Evolutionary conservation across 352 stramenopile species (phyloP).

Genomic region (Phytophthora sp.): DNA sequence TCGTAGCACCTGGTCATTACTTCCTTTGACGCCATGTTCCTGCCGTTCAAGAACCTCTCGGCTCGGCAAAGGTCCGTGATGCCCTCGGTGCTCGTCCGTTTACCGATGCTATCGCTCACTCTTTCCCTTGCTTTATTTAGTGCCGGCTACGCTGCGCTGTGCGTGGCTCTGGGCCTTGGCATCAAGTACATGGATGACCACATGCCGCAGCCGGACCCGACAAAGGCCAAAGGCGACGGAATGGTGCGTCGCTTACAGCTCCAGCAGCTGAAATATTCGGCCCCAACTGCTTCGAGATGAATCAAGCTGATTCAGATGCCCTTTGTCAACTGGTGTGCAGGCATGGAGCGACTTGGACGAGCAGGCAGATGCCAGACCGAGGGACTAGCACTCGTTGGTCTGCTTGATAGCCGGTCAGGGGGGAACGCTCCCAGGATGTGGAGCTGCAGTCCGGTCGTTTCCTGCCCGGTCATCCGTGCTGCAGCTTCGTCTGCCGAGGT

Average conservation of each 20-base stretch:
- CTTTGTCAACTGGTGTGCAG: constrained; percentile 25
- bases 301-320: constrained; percentile 19
- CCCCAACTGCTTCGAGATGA: constrained; percentile 3
- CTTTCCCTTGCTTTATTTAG: constrained; percentile 27
- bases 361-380: constrained; percentile 19
- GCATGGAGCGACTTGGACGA: constrained; percentile 75
- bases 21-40: constrained; percentile 40
- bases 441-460: no score
- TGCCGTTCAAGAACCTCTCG: constrained; percentile 72
- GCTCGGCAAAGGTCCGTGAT: constrained; percentile 58
- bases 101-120: background rate
- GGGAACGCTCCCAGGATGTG: background rate
- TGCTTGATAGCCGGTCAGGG: no score
- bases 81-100: background rate
- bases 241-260: constrained; percentile 40
- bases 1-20: background rate
- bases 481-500: no score
- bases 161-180: constrained; percentile 57
- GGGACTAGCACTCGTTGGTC: no score
- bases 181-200: constrained; percentile 80
- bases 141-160: constrained; percentile 66
- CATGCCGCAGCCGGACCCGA: constrained; percentile 49
- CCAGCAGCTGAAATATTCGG: background rate
- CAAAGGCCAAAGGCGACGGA: constrained; percentile 42
- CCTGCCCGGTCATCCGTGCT: no score